Base-by-base conservation (phyloP, 495 filamentous ascomycete genomes). In the Penicillium steckii region DNA sequence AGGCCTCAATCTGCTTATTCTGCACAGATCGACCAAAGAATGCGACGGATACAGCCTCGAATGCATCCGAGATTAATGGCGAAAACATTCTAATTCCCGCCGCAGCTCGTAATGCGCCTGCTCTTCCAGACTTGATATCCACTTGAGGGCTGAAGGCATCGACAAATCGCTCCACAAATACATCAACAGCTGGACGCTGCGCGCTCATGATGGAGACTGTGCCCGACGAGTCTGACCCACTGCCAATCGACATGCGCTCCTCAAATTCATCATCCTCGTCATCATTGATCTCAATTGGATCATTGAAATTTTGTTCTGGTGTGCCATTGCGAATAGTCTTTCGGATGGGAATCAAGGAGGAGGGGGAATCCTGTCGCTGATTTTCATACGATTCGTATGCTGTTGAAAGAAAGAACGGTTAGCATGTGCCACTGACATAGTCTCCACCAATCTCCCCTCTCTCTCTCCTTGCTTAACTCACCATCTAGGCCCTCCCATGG, bases 71-170 rank as follows among this genome's bases (percentile, higher is more conserved):
- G 8, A 77, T 67, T 7, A 77, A 60, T 1, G 73, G 73, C 0
- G 70, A 74, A 22, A 74, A 75, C 71, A 75, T 75, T 43, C 73
- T 70, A 44, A 75, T 74, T 18, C 57, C 62, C 0, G 73, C 73
- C 4, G 72, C 73, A 13, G 69, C 68, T 21, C 73, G 66, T 15
- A 75, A 46, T 6, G 73, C 73, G 25, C 72, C 73, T 7, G 73
- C 72, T 19, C 66, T 65, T 6, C 73, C 73, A 8, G 67, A 62
- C 26, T 72, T 74, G 7, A 55, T 45, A 22, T 74, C 67, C 7
- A 75, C 72, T 32, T 74, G 60, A 0, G 73, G 73, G 44, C 70
- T 73, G 22, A 77, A 77, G 7, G 73, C 73, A 44, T 77, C 73
- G 1, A 77, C 66, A 23, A 77, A 77, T 2, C 73, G 69, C 50